Conservation (phyloP, 2,329 filamentous ascomycete genomes). For the Plectosphaerella plurivora region DNA sequence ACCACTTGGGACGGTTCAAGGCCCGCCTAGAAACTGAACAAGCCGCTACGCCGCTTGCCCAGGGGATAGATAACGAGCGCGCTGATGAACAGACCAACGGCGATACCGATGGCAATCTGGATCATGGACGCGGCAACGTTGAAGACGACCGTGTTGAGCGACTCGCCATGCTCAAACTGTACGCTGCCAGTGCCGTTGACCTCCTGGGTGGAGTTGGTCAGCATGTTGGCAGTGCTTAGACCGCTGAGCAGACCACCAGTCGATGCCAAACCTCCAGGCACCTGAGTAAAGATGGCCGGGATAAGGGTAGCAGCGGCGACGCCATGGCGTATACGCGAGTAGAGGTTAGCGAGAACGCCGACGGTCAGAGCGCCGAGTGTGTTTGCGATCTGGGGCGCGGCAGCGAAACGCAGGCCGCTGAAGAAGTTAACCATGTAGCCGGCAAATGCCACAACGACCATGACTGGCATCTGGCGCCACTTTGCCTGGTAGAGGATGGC, state of each 20-base stretch:
- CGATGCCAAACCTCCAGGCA: conserved; percentile 42
- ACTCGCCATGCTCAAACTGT: conserved; percentile 12
- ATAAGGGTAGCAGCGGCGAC: conserved; percentile 42
- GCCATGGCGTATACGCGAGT: conserved; percentile 57
- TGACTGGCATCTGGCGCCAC: conserved; percentile 74
- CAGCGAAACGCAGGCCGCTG: conserved; percentile 58
- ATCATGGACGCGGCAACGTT: conserved; percentile 46
- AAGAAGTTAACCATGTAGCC: conserved; percentile 78
- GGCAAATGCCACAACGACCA: conserved; percentile 67
- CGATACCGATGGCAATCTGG: conserved; percentile 48
- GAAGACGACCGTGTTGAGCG: conserved; percentile 33
- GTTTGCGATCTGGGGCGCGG: conserved; percentile 71
- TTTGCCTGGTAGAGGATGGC: conserved; percentile 77
- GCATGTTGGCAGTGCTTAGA: conserved; percentile 35
- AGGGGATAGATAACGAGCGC: conserved; percentile 44
- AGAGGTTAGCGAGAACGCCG: conserved; percentile 72
- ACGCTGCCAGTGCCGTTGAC: conserved; percentile 29
- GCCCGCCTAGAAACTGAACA: conserved; percentile 39
- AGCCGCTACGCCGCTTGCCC: conserved; percentile 42
- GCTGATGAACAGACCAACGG: conserved; percentile 44
- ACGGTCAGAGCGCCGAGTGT: conserved; percentile 73
- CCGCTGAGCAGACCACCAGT: conserved; percentile 42
- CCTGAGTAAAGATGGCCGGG: conserved; percentile 44
- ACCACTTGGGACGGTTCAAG: too few relatives aligned
- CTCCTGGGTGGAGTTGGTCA: conserved; percentile 30